phyloP scores from a whole-genome alignment of 2,329 filamentous ascomycete genomes.

The Beauveria sp. region DNA sequence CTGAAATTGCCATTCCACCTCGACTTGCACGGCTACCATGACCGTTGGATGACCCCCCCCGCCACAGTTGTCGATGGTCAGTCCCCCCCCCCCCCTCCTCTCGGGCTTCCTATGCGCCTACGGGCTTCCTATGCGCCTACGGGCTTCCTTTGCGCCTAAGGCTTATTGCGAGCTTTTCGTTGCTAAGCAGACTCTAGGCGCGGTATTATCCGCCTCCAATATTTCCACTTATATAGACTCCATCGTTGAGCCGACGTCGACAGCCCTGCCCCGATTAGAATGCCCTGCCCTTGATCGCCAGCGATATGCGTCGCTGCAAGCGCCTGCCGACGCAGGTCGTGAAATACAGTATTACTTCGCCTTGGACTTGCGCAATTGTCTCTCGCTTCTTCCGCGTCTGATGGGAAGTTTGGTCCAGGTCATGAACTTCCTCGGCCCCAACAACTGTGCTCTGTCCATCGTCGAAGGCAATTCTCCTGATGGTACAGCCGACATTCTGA shows the following conservation, averaged over 20 bases:
- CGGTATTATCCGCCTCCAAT: conserved; percentile 13
- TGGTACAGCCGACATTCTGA: conserved; percentile 44
- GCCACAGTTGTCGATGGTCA: background rate
- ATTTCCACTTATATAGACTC: conserved; percentile 21
- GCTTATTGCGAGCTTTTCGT: background rate
- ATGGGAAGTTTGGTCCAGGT: conserved; percentile 44
- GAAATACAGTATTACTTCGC: conserved; percentile 41
- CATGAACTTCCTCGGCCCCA: conserved; percentile 41
- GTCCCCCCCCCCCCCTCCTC: background rate
- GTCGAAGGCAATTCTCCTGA: conserved; percentile 49
- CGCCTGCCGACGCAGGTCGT: background rate
- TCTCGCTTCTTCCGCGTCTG: conserved; percentile 39
- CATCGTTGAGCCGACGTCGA: conserved; percentile 21
- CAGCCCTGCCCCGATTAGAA: conserved; percentile 17
- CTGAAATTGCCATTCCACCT: background rate
- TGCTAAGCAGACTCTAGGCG: background rate
- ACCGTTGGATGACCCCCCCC: background rate
- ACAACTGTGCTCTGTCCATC: conserved; percentile 45
- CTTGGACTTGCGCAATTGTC: conserved; percentile 40
- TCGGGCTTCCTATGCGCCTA: background rate
- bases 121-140: background rate
- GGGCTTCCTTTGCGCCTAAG: background rate
- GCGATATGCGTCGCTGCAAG: conserved; percentile 18
- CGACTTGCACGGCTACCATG: background rate
- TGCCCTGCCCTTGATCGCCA: conserved; percentile 21